A percentile compares a stretch with the other conserved stretches of the same genome.
These are phyloP conservation scores for Casuarina glauca DNA, from an alignment of 306 rosid genomes.

Conservation along the genomic window DNA sequence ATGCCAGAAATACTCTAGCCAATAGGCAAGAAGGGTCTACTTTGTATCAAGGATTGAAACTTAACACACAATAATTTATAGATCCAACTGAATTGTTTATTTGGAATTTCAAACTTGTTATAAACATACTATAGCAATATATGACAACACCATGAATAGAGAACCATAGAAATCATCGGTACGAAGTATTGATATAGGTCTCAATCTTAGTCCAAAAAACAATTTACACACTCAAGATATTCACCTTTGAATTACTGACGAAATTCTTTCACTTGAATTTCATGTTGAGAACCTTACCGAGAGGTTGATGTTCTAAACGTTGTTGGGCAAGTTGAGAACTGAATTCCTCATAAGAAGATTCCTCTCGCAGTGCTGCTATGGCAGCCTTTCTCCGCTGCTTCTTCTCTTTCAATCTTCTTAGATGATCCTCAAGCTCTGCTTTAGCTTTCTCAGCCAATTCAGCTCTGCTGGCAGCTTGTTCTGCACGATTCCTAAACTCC, in stretches of 20 bases:
- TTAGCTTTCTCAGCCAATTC: constrained; percentile 81
- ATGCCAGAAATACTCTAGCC: background rate
- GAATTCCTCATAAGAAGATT: constrained; percentile 37
- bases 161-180: background rate
- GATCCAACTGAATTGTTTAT: background rate
- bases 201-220: background rate
- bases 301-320: constrained; percentile 35
- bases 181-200: background rate
- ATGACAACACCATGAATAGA: background rate
- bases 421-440: constrained; percentile 53
- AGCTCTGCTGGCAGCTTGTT: constrained; percentile 77
- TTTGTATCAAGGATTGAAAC: background rate
- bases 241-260: too few species aligned
- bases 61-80: background rate
- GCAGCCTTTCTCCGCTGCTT: constrained; percentile 64
- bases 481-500: constrained; percentile 67
- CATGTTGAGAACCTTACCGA: constrained; percentile 71
- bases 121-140: background rate
- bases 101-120: background rate
- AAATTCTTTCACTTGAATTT: constrained; percentile 40
- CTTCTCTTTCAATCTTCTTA: constrained; percentile 55
- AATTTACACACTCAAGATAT: background rate
- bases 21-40: background rate
- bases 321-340: constrained; percentile 33
- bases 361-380: constrained; percentile 50